phyloP scores from a whole-genome alignment of 2,329 filamentous ascomycete genomes.

The Thielaviopsis cerberus region DNA sequence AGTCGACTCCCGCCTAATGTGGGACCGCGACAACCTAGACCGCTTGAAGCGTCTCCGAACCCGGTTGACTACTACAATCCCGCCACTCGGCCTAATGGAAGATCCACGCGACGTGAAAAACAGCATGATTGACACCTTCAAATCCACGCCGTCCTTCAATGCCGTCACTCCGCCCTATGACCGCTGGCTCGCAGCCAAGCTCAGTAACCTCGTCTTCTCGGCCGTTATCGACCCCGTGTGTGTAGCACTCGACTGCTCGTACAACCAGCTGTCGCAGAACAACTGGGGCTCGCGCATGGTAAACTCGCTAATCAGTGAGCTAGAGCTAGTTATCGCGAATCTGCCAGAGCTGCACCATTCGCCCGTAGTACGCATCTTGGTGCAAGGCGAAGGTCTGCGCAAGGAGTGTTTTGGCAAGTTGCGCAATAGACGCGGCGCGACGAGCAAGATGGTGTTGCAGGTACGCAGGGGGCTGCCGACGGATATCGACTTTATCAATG shows the following conservation, averaged over 20 bases:
- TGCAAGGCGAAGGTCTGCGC: conserved; percentile 43
- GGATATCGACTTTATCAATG: conserved; percentile 73
- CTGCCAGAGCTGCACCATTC: conserved; percentile 56
- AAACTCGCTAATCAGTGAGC: conserved; percentile 54
- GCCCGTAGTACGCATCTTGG: conserved; percentile 34
- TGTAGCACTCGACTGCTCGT: conserved; percentile 57
- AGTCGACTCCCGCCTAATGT: conserved; percentile 28
- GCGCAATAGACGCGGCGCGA: conserved; percentile 33
- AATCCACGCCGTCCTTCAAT: conserved; percentile 8
- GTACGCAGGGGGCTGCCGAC: conserved; percentile 43
- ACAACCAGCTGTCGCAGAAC: conserved; percentile 53
- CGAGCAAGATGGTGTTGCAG: conserved; percentile 49
- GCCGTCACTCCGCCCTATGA: conserved; percentile 19
- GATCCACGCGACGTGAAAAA: conserved; percentile 6
- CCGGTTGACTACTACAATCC: conserved; percentile 7
- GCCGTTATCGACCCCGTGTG: conserved; percentile 67
- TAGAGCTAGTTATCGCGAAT: conserved; percentile 47
- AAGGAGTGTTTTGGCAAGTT: conserved; percentile 39
- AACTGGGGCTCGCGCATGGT: conserved; percentile 45
- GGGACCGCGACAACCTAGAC: conserved; percentile 20
- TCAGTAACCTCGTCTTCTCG: conserved; percentile 61
- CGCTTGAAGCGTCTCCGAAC: conserved; percentile 18
- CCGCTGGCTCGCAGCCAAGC: conserved; percentile 51
- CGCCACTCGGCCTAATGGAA: conserved; percentile 1
- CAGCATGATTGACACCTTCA: conserved; percentile 8